Evolutionary conservation across 441 rosid species (phyloP).

Genomic region (Populus tomentosa): DNA sequence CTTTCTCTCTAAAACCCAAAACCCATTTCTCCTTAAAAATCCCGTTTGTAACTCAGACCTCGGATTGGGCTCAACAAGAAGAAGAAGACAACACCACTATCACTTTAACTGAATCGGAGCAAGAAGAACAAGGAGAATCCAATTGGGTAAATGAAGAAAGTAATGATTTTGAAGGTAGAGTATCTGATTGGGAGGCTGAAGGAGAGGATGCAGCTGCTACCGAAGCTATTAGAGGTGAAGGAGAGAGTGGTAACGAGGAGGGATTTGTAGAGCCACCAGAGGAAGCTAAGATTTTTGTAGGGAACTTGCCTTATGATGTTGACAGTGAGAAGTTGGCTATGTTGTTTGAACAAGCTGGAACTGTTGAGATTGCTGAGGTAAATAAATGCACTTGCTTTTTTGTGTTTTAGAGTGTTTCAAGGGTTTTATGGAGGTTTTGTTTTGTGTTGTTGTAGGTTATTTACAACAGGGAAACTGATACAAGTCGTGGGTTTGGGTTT

Average conservation of each 20-base stretch:
- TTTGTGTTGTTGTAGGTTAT: constrained; percentile 51
- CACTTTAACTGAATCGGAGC: constrained; percentile 34
- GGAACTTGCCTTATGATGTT: constrained; percentile 73
- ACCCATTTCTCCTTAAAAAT: constrained; percentile 31
- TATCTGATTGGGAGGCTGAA: constrained; percentile 34
- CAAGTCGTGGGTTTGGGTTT: constrained; percentile 95
- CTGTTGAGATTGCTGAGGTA: constrained; percentile 86
- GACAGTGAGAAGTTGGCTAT: constrained; percentile 75
- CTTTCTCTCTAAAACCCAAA: constrained; percentile 29
- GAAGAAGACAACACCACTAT: constrained; percentile 39
- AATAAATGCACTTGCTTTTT: constrained; percentile 2
- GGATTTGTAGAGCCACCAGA: constrained; percentile 61
- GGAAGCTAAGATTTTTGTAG: constrained; percentile 86
- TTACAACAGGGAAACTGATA: constrained; percentile 77
- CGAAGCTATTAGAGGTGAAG: constrained; percentile 26
- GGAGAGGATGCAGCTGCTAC: constrained; percentile 13
- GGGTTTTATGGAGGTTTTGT: background rate
- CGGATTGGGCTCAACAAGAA: constrained; percentile 62
- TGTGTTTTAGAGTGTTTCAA: background rate
- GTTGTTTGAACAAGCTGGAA: constrained; percentile 84
- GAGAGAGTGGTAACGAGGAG: constrained; percentile 28
- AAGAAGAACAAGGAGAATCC: constrained; percentile 17
- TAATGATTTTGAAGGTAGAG: constrained; percentile 31
- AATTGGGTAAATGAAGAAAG: constrained; percentile 31
- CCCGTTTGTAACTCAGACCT: constrained; percentile 51